Evolutionary conservation across 176 grass and related monocot species (phyloP), one percentile per base, ranked within the genome.

Genomic region (Lolium multiflorum): DNA sequence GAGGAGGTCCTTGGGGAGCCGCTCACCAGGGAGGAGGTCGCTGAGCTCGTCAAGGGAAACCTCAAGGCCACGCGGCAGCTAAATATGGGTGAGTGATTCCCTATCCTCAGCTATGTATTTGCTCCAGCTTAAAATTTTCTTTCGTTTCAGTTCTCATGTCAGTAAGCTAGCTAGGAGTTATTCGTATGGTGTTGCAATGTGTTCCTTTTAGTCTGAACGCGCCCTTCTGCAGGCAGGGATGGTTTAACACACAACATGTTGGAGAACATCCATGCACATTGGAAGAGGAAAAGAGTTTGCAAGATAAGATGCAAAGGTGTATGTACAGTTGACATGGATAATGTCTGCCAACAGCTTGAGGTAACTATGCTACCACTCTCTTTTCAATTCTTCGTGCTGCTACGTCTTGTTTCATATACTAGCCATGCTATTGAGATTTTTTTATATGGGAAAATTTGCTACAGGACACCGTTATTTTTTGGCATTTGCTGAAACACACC

Each of bases 221-320:
- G 37, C 76, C 51, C n/a, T 68, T 76, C 15, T 71, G 60, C 81
- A 98, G 95, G 96, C 35, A 95, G 96, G 84, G 93, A 98, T 55
- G 96, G 93, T 82, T 85, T 98, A 66, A 98, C 93, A 39, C 93
- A 98, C 73, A 95, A 98, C 82, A 98, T 98, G 96, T 84, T 98
- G 72, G 96, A 95, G 61, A 98, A 95, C 85, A 95, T 95, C 73
- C 96, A 98, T 81, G 69, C 93, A 38, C 96, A 89, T 54, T 98
- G 96, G 93, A 98, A 98, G 87, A 93, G 96, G 76, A 89, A 92
- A 84, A 91, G 96, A 79, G 93, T 98, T 81, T 98, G 96, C 93
- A 98, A 98, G 84, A 98, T 95, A 85, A 98, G 83, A 89, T 98
- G 96, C 85, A 92, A 92, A 92, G 93, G 96, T 72, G 93, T 98